phyloP scores from a whole-genome alignment of 2,329 filamentous ascomycete species.

The Canariomyces notabilis region DNA sequence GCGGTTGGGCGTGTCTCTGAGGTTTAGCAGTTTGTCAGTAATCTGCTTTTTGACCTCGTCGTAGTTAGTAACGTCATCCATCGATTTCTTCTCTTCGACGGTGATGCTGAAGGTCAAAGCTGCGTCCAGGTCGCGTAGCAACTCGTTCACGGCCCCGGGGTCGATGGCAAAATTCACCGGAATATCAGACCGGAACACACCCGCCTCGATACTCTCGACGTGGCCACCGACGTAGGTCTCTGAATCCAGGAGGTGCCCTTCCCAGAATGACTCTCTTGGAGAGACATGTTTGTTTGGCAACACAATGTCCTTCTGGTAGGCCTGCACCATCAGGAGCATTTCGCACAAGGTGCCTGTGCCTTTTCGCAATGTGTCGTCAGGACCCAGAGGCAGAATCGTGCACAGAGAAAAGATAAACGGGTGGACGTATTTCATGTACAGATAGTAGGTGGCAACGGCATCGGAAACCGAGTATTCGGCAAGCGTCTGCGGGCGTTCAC shows the following conservation, averaged over 20 bases:
- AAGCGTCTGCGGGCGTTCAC: conserved; percentile 84
- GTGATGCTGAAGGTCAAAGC: conserved; percentile 83
- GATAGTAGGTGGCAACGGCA: conserved; percentile 95
- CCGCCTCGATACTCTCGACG: conserved; percentile 97
- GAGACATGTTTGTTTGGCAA: conserved; percentile 94
- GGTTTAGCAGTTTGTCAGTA: conserved; percentile 57
- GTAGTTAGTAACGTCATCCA: conserved; percentile 77
- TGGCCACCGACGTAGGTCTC: conserved; percentile 98
- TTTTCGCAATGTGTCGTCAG: conserved; percentile 89
- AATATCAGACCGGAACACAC: conserved; percentile 93
- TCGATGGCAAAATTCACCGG: conserved; percentile 93
- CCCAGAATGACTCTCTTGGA: conserved; percentile 90
- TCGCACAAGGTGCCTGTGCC: conserved; percentile 98
- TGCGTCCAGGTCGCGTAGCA: conserved; percentile 78
- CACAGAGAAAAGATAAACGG: conserved; percentile 98
- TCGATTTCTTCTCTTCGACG: conserved; percentile 75
- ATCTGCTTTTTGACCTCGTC: conserved; percentile 84
- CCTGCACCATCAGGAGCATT: conserved; percentile 98
- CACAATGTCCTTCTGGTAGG: conserved; percentile 85
- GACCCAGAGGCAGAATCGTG: conserved; percentile 88
- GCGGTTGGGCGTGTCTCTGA: conserved; percentile 80
- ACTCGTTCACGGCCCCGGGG: conserved; percentile 79
- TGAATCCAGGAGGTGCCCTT: conserved; percentile 90
- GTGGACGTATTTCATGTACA: conserved; percentile 99
- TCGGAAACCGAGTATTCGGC: conserved; percentile 99